Evolutionary conservation across 106 monocot genomes (phyloP), one percentile per base, ranked within the genome.

Genomic region (Ottelia alismoides): DNA sequence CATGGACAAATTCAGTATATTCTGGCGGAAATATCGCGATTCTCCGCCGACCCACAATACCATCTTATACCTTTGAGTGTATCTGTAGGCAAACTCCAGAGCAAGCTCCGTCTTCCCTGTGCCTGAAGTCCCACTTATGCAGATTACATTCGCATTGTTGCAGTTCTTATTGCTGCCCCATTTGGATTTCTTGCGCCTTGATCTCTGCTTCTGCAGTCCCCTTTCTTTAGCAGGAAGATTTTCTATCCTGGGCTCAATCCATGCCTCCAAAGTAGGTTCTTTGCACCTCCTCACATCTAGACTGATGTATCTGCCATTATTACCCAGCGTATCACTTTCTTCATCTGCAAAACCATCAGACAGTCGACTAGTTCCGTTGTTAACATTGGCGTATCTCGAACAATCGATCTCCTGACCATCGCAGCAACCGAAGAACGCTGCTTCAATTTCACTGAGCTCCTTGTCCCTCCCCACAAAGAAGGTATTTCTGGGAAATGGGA

Each of bases 41-140:
- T 87, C 92, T 23, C 92, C 92, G 11, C 83, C 87, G n/a, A 87
- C 68, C 92, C 92, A 93, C 50, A 93, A 49, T 0, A 93, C 87
- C 71, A 70, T 70, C 62, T 87, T 93, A 83, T 93, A 93, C 47
- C 92, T 71, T 63, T 93, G 87, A 20, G 75, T 69, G 51, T 83
- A 87, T 47, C 80, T 60, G 63, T 87, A 73, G 9, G 92, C 87
- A 65, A 83, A 93, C 47, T 93, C 92, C 53, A 83, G 29, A 40
- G 77, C 92, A 0, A 93, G 74, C 51, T 93, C 92, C 0, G 92
- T 80, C 66, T 93, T 93, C 18, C 92, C 92, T 2, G 77, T 75
- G 1, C 92, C 92, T 23, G 79, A 67, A 30, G 29, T 12, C 0
- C 92, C 92, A 49, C 61, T 83, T 31, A 93, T 59, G 51, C 83